phyloP scores from a whole-genome alignment of 2,329 filamentous ascomycete genomes.

The Alternaria alternata region DNA sequence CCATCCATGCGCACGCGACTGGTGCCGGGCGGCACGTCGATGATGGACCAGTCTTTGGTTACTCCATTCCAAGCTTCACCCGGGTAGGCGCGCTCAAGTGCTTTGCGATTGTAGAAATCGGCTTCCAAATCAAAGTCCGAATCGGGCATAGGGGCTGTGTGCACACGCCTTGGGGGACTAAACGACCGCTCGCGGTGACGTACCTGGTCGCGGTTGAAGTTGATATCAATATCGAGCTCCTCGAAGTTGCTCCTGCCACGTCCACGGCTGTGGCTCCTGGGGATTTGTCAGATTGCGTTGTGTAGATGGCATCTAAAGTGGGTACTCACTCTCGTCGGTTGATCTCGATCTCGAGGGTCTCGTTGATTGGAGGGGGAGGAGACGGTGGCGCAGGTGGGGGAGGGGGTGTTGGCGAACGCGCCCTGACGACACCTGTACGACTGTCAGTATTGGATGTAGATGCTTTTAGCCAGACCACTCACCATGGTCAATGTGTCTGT shows the following conservation, averaged over 20 bases:
- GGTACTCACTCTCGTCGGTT: slow-evolving; percentile 57
- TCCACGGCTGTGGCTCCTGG: slow-evolving; percentile 50
- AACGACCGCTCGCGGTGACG: slow-evolving; percentile 51
- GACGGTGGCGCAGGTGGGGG: slow-evolving; percentile 56
- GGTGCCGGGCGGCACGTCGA: slow-evolving; percentile 85
- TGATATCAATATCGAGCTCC: slow-evolving; percentile 71
- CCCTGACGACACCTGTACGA: slow-evolving; percentile 55
- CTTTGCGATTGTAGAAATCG: slow-evolving; percentile 72
- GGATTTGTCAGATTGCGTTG: slow-evolving; percentile 10
- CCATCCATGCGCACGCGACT: slow-evolving; percentile 85
- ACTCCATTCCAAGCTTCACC: slow-evolving; percentile 78
- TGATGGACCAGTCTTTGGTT: slow-evolving; percentile 79
- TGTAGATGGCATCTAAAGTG: neutral
- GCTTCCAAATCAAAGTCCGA: slow-evolving; percentile 63
- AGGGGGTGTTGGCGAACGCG: slow-evolving; percentile 58
- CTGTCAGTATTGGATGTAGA: slow-evolving; percentile 9
- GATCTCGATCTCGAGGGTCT: slow-evolving; percentile 65
- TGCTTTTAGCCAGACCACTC: slow-evolving; percentile 44
- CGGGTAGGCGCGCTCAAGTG: slow-evolving; percentile 71
- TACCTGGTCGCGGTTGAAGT: slow-evolving; percentile 64
- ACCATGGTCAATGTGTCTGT: slow-evolving; percentile 88
- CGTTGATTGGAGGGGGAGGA: slow-evolving; percentile 59
- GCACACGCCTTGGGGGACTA: slow-evolving; percentile 55
- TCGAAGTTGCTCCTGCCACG: slow-evolving; percentile 60
- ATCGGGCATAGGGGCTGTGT: slow-evolving; percentile 45